Evolutionary conservation across 306 rosid genomes (phyloP).

Genomic region (Mucuna pruriens): DNA sequence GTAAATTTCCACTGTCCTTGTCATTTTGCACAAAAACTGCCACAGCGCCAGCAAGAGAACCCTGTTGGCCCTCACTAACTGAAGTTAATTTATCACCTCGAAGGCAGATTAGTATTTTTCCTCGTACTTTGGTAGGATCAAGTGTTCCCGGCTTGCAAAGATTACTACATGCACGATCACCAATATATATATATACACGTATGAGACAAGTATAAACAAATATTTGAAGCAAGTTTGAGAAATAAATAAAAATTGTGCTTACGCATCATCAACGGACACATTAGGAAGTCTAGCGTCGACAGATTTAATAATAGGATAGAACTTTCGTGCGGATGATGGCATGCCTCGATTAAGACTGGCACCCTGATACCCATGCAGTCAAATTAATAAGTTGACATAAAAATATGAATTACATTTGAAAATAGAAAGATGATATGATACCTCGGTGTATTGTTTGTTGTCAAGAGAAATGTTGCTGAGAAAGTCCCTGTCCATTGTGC

Average conservation of each 20-base stretch:
- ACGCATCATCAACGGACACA: conserved; percentile 37
- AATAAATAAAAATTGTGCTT: conserved; percentile 30
- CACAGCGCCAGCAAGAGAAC: conserved; percentile 50
- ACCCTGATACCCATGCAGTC: conserved; percentile 47
- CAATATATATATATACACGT: no score
- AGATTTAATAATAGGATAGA: conserved; percentile 36
- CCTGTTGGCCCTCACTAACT: conserved; percentile 36
- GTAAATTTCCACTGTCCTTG: conserved; percentile 15
- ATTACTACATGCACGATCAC: conserved; percentile 19
- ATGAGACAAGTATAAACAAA: no score
- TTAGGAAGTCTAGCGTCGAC: conserved; percentile 41
- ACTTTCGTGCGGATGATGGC: background rate
- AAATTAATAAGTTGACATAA: no score
- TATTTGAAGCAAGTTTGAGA: background rate
- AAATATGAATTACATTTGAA: no score
- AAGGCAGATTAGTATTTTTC: conserved; percentile 53
- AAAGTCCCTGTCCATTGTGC: conserved; percentile 59
- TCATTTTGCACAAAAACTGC: conserved; percentile 53
- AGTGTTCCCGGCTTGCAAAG: conserved; percentile 47
- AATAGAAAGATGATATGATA: no score
- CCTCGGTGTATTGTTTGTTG: background rate
- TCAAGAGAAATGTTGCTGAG: conserved; percentile 44
- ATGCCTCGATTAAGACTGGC: conserved; percentile 48
- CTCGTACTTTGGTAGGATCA: conserved; percentile 56
- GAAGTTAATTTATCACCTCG: conserved; percentile 41